phyloP scores from a whole-genome alignment of 2,329 filamentous ascomycete species.

The Acephala macrosclerotiorum region DNA sequence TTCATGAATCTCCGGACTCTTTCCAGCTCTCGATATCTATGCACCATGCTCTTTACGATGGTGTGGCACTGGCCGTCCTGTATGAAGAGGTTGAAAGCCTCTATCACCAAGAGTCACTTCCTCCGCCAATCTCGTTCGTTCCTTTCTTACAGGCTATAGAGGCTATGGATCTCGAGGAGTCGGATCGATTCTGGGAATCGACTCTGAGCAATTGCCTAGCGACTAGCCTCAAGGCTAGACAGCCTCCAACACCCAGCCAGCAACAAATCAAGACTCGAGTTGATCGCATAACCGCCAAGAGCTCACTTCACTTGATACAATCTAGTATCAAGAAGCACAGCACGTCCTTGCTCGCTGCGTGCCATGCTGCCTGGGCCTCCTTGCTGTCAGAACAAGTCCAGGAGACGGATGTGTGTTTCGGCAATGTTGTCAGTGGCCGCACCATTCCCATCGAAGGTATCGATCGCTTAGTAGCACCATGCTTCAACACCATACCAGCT shows the following conservation, averaged over 20 bases:
- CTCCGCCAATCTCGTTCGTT: constrained; percentile 61
- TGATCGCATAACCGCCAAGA: constrained; percentile 22
- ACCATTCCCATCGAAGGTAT: constrained; percentile 70
- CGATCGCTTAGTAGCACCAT: constrained; percentile 81
- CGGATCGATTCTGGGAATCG: constrained; percentile 71
- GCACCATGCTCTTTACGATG: constrained; percentile 91
- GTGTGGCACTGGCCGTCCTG: constrained; percentile 74
- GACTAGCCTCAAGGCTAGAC: background rate
- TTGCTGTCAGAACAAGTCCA: constrained; percentile 64
- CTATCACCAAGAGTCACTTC: constrained; percentile 56
- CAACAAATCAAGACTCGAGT: constrained; percentile 18
- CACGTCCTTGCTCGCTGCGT: constrained; percentile 69
- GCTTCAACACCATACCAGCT: constrained; percentile 88
- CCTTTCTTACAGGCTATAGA: constrained; percentile 69
- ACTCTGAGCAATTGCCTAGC: constrained; percentile 59
- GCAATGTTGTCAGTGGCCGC: constrained; percentile 84
- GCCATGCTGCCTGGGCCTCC: constrained; percentile 77
- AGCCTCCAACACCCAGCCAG: background rate
- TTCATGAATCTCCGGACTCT: constrained; percentile 17
- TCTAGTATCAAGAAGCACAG: constrained; percentile 58
- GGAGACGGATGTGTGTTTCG: constrained; percentile 79
- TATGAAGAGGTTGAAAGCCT: constrained; percentile 73
- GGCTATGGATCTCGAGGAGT: constrained; percentile 52
- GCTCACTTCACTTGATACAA: constrained; percentile 50
- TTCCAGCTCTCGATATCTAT: constrained; percentile 41